phyloP scores from a whole-genome alignment of 73 alveolate species.

The Urostyla sp. region DNA sequence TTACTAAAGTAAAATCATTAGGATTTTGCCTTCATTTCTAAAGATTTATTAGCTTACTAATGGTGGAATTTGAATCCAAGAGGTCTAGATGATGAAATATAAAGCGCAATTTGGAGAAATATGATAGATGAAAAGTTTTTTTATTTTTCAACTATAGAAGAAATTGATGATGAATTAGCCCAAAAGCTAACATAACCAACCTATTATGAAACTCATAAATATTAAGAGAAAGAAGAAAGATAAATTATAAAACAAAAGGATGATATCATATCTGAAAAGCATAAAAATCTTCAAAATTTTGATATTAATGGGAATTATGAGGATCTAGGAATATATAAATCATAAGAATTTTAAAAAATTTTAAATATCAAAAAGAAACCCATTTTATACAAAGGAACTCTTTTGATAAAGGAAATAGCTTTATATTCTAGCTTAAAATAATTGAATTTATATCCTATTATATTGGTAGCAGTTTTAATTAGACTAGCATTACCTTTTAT shows the following conservation, averaged over 20 bases:
- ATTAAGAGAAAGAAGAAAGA: background rate
- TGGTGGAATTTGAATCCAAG: constrained; percentile 24
- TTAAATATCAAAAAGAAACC: background rate
- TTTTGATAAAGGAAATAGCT: constrained; percentile 16
- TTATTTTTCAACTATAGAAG: constrained; percentile 7
- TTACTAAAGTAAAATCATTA: background rate
- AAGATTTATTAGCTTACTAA: constrained; percentile 12
- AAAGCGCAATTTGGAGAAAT: constrained; percentile 40
- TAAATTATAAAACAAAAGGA: background rate
- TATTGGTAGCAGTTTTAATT: background rate
- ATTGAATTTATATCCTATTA: background rate
- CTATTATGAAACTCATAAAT: constrained; percentile 4
- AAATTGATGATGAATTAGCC: background rate
- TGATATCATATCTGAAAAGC: background rate
- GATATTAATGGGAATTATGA: background rate
- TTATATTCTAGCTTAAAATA: constrained; percentile 17
- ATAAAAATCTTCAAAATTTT: background rate
- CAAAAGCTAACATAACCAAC: constrained; percentile 2
- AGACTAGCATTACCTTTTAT: background rate
- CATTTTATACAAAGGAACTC: background rate
- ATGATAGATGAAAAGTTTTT: constrained; percentile 11
- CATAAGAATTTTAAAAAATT: background rate
- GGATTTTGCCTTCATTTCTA: background rate
- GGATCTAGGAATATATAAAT: background rate
- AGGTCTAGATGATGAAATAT: constrained; percentile 11